These are phyloP conservation scores for Vigna unguiculata DNA, from an alignment of 306 rosid genomes.

Conservation along the genomic window DNA sequence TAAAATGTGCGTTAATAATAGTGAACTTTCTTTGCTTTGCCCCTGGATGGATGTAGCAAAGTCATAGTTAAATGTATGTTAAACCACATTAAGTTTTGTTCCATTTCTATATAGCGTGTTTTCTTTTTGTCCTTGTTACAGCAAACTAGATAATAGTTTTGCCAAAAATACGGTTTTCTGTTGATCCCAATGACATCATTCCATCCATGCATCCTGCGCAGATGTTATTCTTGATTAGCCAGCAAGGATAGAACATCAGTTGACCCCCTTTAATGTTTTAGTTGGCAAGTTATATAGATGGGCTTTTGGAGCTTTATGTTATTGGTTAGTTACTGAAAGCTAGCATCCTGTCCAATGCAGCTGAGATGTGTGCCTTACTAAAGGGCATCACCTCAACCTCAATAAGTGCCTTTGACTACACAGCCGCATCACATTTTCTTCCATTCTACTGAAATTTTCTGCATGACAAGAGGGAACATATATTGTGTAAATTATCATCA, in stretches of 20 bases:
- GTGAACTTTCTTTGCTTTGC: slow-evolving; percentile 17
- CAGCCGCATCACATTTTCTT: slow-evolving; percentile 24
- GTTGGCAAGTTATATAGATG: not conserved
- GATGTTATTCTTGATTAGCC: not conserved
- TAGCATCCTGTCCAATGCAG: not conserved
- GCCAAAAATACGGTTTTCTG: not conserved
- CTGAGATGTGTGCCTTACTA: not conserved
- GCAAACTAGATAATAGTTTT: not conserved
- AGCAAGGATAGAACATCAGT: not conserved
- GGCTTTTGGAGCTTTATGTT: not conserved
- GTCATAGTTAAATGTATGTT: slow-evolving; percentile 11
- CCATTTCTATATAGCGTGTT: slow-evolving; percentile 7
- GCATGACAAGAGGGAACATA: slow-evolving; percentile 26
- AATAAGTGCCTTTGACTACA: slow-evolving; percentile 3
- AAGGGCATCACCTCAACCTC: slow-evolving; percentile 15
- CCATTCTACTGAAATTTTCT: slow-evolving; percentile 26
- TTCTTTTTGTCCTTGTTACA: slow-evolving; percentile 11
- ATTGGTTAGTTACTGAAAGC: not conserved
- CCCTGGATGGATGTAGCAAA: slow-evolving; percentile 12
- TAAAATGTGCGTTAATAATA: slow-evolving; percentile 23
- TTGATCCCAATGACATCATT: slow-evolving; percentile 17
- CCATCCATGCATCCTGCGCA: not conserved
- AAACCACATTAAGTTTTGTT: not conserved
- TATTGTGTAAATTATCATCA: slow-evolving; percentile 19
- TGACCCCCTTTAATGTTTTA: not conserved